Conservation (phyloP, 2,329 filamentous ascomycete species). For the Paecilomyces variotii region DNA sequence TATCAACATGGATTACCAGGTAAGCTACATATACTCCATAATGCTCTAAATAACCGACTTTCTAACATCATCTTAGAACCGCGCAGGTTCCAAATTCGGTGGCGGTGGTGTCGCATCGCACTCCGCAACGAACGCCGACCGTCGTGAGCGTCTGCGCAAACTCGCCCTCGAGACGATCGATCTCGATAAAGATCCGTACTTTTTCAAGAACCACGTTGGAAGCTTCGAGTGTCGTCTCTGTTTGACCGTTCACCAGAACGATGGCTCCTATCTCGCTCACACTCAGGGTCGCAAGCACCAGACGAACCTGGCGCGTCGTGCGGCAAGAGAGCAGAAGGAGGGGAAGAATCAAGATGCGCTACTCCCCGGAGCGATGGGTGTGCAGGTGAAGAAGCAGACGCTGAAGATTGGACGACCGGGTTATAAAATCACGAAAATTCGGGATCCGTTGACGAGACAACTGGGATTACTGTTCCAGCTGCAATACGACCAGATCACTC, state of each 20-base stretch:
- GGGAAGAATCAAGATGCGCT: slow-evolving; percentile 60
- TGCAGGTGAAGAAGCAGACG: slow-evolving; percentile 70
- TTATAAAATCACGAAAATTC: slow-evolving; percentile 95
- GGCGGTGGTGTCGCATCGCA: slow-evolving; percentile 93
- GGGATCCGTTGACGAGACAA: slow-evolving; percentile 81
- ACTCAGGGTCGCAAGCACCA: slow-evolving; percentile 98
- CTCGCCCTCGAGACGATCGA: slow-evolving; percentile 98
- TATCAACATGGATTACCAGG: slow-evolving; percentile 45
- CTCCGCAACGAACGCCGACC: slow-evolving; percentile 90
- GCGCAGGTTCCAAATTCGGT: slow-evolving; percentile 94
- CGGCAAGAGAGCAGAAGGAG: slow-evolving; percentile 90
- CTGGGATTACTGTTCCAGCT: slow-evolving; percentile 91
- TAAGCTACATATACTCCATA: slow-evolving; percentile 13
- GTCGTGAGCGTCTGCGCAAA: slow-evolving; percentile 92
- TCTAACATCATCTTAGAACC: slow-evolving; percentile 54
- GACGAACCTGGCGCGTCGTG: slow-evolving; percentile 91
- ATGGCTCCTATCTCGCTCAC: slow-evolving; percentile 96
- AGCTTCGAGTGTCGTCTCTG: slow-evolving; percentile 97
- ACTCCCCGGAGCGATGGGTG: slow-evolving; percentile 66
- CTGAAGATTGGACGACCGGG: slow-evolving; percentile 94
- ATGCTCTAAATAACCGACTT: not conserved
- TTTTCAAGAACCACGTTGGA: slow-evolving; percentile 99
- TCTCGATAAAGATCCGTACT: slow-evolving; percentile 98
- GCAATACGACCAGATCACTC: slow-evolving; percentile 83
- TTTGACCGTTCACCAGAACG: slow-evolving; percentile 96